Conservation (phyloP, 1,284 basidiomycete genomes). For the Cutaneotrichosporon mucoides region DNA sequence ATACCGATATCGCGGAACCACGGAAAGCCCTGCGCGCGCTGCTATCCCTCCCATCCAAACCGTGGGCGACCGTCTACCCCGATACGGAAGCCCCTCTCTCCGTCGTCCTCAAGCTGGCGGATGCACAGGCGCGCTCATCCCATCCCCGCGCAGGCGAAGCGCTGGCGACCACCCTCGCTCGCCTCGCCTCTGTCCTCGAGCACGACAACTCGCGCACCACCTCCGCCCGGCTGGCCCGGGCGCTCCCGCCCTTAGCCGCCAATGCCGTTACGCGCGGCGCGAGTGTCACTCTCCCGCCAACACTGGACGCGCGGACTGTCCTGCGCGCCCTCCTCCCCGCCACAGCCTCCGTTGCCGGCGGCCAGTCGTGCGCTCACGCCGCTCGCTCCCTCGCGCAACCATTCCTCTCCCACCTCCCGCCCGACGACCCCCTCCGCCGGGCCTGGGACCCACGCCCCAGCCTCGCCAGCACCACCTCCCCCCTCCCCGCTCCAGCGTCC, state of each 20-base stretch:
- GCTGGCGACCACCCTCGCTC: neutral
- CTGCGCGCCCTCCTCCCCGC: slow-evolving; percentile 3
- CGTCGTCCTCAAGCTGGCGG: slow-evolving; percentile 1
- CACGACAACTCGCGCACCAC: neutral
- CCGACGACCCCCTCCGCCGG: slow-evolving; percentile 1
- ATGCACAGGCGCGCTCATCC: neutral
- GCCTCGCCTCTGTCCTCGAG: neutral
- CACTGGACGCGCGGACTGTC: slow-evolving; percentile 6
- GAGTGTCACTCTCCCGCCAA: neutral
- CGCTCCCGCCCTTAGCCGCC: slow-evolving; percentile 7
- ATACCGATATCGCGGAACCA: neutral
- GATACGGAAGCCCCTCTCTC: neutral
- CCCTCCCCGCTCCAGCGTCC: neutral
- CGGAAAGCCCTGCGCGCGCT: neutral
- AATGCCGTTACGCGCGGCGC: slow-evolving; percentile 10
- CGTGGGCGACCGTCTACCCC: slow-evolving; percentile 3
- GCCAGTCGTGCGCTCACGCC: neutral
- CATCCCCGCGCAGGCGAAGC: slow-evolving; percentile 9
- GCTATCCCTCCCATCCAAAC: neutral
- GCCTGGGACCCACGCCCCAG: neutral
- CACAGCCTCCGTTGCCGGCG: neutral
- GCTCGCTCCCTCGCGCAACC: neutral
- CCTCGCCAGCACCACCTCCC: neutral
- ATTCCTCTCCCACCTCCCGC: neutral
- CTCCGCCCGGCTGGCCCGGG: neutral